phyloP scores from a whole-genome alignment of 208 protist genomes.

The Trypanosoma lewisi region DNA sequence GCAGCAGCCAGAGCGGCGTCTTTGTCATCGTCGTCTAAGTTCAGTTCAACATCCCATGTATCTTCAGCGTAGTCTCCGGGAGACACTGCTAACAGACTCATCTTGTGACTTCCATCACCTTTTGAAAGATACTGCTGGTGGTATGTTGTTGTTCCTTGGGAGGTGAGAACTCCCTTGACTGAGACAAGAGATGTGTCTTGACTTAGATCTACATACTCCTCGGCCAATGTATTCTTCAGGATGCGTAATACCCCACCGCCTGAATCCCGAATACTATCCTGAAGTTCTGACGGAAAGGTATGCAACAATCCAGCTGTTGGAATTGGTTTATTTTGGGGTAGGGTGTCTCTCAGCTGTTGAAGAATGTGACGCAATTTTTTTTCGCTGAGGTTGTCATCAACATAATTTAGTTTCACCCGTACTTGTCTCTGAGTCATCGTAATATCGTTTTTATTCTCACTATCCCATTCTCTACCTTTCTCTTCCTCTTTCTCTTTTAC shows the following conservation, averaged over 20 bases:
- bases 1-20: neutral
- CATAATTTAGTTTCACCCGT: slow-evolving; percentile 7
- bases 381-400: neutral
- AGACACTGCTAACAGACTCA: neutral
- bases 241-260: slow-evolving; percentile 37
- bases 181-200: slow-evolving; percentile 17
- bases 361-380: neutral
- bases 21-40: slow-evolving; percentile 40
- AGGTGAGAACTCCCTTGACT: slow-evolving; percentile 14
- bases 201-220: slow-evolving; percentile 26
- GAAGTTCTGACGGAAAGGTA: slow-evolving; percentile 27
- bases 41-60: slow-evolving; percentile 44
- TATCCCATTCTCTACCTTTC: neutral
- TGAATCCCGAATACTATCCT: slow-evolving; percentile 16
- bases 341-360: neutral
- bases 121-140: slow-evolving; percentile 3
- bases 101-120: neutral
- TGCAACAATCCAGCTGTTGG: slow-evolving; percentile 28
- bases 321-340: slow-evolving; percentile 20
- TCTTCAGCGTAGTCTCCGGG: slow-evolving; percentile 21
- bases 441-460: neutral
- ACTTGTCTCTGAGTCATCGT: too few species aligned
- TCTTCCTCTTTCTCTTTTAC: neutral
- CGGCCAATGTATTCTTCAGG: slow-evolving; percentile 31
- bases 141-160: slow-evolving; percentile 2